Conservation (phyloP, 805 yeast species). For the Saccharomyces kudriavzevii region DNA sequence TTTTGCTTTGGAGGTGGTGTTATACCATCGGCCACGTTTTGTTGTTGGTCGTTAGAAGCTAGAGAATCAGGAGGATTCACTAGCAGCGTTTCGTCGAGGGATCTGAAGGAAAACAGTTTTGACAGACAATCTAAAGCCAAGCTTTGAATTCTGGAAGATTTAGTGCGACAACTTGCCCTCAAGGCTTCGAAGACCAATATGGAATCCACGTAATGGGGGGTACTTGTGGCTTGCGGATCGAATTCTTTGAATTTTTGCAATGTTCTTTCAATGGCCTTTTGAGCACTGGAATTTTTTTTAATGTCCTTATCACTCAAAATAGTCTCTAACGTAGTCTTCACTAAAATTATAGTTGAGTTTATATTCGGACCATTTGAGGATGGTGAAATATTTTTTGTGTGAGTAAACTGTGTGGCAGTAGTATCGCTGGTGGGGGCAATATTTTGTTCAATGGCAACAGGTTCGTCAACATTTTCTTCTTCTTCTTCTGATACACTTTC, state of each 20-base stretch:
- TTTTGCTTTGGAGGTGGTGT: constrained; percentile 48
- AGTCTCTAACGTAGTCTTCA: constrained; percentile 50
- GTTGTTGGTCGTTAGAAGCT: constrained; percentile 27
- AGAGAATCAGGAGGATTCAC: constrained; percentile 40
- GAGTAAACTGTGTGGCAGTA: constrained; percentile 1
- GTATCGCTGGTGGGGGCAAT: neutral
- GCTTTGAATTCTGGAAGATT: constrained; percentile 55
- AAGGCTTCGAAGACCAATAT: constrained; percentile 68
- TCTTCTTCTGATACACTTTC: constrained; percentile 12
- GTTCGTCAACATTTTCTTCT: neutral
- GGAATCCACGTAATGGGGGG: constrained; percentile 35
- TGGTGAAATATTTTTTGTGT: constrained; percentile 9
- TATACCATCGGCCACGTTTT: constrained; percentile 31
- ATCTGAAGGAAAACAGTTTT: constrained; percentile 73
- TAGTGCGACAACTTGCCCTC: constrained; percentile 63
- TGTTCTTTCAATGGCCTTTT: constrained; percentile 28
- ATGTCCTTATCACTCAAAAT: constrained; percentile 56
- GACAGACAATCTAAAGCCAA: constrained; percentile 79
- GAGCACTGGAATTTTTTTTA: constrained; percentile 36
- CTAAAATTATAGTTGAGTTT: constrained; percentile 32
- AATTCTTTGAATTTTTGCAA: constrained; percentile 22
- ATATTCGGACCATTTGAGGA: constrained; percentile 16
- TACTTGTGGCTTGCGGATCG: constrained; percentile 18
- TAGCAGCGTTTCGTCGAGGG: constrained; percentile 54
- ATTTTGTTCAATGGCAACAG: neutral